Conservation (phyloP, 768 basidiomycete genomes). For the Phlebiopsis flavidoalba region DNA sequence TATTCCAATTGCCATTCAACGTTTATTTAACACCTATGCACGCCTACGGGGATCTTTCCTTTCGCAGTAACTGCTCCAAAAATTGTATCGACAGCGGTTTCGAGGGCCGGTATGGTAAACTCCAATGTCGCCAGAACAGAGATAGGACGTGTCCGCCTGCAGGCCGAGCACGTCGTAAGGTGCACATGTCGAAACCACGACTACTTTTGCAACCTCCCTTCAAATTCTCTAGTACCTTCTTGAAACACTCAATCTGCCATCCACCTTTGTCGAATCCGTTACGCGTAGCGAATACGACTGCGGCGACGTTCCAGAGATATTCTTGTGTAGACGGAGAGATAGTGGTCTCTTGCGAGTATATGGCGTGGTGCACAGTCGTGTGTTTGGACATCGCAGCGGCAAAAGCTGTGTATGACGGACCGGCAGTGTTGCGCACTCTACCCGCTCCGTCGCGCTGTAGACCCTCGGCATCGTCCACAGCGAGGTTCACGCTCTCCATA, state of each 20-base stretch:
- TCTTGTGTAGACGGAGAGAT: slow-evolving; percentile 1
- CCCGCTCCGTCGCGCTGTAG: slow-evolving; percentile 38
- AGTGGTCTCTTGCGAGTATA: slow-evolving; percentile 31
- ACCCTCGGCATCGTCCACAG: slow-evolving; percentile 53
- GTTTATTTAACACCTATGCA: not conserved
- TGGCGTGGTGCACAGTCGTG: slow-evolving; percentile 35
- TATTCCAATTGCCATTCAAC: not conserved
- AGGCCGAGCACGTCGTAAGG: slow-evolving; percentile 53
- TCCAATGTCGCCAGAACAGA: slow-evolving; percentile 53
- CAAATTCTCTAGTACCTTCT: slow-evolving; percentile 19
- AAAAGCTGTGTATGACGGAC: slow-evolving; percentile 49
- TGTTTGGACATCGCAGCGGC: slow-evolving; percentile 33
- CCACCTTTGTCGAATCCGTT: slow-evolving; percentile 45
- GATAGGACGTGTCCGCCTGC: slow-evolving; percentile 17
- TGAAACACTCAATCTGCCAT: slow-evolving; percentile 49
- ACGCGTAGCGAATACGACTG: slow-evolving; percentile 50
- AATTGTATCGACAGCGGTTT: slow-evolving; percentile 36
- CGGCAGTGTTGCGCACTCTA: slow-evolving; percentile 50
- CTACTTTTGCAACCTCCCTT: slow-evolving; percentile 28
- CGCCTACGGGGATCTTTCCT: slow-evolving; percentile 26
- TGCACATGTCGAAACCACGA: slow-evolving; percentile 57
- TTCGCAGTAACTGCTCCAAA: slow-evolving; percentile 31
- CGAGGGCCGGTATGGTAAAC: slow-evolving; percentile 48
- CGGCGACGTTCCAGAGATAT: slow-evolving; percentile 12
- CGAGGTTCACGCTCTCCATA: slow-evolving; percentile 53